Conservation (phyloP, 2,329 filamentous ascomycete species). For the Phialocephala subalpina region DNA sequence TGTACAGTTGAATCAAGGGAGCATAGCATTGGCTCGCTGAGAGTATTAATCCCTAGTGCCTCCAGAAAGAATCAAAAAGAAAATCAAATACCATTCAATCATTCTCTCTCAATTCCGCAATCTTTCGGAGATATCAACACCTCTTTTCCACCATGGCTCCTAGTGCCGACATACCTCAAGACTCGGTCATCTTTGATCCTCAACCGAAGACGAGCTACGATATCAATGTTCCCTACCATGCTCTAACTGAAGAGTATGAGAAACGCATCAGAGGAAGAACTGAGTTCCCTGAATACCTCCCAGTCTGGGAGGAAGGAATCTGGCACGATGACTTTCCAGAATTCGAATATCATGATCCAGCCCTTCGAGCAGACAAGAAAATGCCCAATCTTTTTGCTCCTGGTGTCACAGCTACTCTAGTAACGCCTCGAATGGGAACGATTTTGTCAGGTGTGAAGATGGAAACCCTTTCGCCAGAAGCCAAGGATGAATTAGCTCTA, state of each 20-base stretch:
- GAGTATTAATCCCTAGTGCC: slow-evolving; percentile 7
- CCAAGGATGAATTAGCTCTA: slow-evolving; percentile 53
- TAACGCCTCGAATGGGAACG: slow-evolving; percentile 54
- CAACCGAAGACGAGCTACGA: slow-evolving; percentile 45
- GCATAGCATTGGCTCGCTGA: slow-evolving; percentile 13
- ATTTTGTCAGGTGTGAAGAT: slow-evolving; percentile 51
- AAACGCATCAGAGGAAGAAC: slow-evolving; percentile 46
- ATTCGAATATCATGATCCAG: slow-evolving; percentile 55
- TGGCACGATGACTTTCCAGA: slow-evolving; percentile 54
- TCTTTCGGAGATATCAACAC: neutral
- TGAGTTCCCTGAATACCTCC: slow-evolving; percentile 53
- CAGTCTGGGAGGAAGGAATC: slow-evolving; percentile 52
- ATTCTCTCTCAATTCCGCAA: neutral
- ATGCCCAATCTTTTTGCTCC: slow-evolving; percentile 67
- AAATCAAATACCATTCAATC: slow-evolving; percentile 5
- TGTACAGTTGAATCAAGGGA: slow-evolving; percentile 4
- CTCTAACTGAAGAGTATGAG: slow-evolving; percentile 46
- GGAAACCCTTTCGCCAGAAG: slow-evolving; percentile 45
- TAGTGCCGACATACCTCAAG: slow-evolving; percentile 22
- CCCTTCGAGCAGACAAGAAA: slow-evolving; percentile 64
- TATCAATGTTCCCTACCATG: slow-evolving; percentile 52
- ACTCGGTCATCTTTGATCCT: slow-evolving; percentile 15
- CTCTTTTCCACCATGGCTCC: slow-evolving; percentile 25
- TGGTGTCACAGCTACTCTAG: slow-evolving; percentile 66
- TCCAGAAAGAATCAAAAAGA: neutral